Base-by-base conservation (phyloP, 345 rosid genomes). In the Aquilaria malaccensis region DNA sequence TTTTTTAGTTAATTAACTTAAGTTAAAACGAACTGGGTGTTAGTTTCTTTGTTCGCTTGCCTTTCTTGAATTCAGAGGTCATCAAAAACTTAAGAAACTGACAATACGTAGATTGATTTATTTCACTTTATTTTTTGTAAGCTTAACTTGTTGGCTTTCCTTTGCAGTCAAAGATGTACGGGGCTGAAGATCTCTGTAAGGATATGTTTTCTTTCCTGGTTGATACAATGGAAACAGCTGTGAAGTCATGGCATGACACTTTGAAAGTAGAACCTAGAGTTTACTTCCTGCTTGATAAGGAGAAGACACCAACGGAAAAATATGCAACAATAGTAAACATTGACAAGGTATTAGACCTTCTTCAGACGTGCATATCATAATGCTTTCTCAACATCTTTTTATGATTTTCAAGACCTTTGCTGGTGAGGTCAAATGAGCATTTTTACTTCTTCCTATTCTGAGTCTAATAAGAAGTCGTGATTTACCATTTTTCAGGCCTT, bases 281-380 rank as follows among this genome's bases (percentile, higher is more conserved):
- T 59, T 72, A 76, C 78, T 94, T 88, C 69, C 85, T 88, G 49
- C 85, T 83, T 11, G 89, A 94, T 71, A 76, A 82, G 67, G 96
- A 91, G 67, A 88, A 77, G 77, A 83, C 97, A 3, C 81, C 85
- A 32, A 76, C 84, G 11, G 92, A 88, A 47, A 90, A 86, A 74
- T 83, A 79, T 56, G 95, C 96, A 63, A 89, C 99, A 15, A 76
- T 68, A 57, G 94, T 89, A 75, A 89, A 93, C 77, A 80, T 93
- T 55, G 97, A 87, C 60, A 94, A 90, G 96, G 97, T 94, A 78
- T 15, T 33, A 41, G 29, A 54, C 43, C 43, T 49, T 51, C 47
- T 48, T 11, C 6, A 10, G 2, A 31, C 0, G 10, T 63, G 33
- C 45, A 45, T 50, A 55, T 53, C 13, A 31, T 10, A 6, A 41